These are phyloP conservation scores for Astrocystis sublimbata DNA, from an alignment of 495 filamentous ascomycete genomes.

Conservation along the genomic window DNA sequence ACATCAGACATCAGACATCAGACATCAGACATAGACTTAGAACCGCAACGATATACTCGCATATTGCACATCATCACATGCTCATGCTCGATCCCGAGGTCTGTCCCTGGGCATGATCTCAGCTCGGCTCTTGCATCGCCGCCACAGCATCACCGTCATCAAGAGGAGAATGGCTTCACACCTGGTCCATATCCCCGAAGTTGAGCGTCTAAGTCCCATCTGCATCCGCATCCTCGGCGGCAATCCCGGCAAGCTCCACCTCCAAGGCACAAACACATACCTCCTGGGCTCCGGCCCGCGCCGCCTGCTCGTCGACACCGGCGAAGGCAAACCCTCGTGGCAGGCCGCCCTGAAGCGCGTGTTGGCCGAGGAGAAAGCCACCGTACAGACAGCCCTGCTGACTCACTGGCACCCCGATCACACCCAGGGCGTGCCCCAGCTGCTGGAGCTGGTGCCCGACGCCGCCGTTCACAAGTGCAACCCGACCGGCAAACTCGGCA, in stretches of 20 bases:
- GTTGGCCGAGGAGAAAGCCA: slow-evolving; percentile 64
- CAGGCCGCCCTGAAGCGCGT: slow-evolving; percentile 57
- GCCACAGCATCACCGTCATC: not conserved
- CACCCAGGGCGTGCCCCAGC: slow-evolving; percentile 67
- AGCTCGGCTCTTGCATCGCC: not conserved
- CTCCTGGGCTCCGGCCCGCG: slow-evolving; percentile 68
- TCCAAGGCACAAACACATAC: slow-evolving; percentile 81
- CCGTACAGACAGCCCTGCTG: slow-evolving; percentile 64
- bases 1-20: too few species aligned
- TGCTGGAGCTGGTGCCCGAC: slow-evolving; percentile 61
- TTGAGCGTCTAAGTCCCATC: slow-evolving; percentile 63
- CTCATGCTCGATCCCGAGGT: too few species aligned
- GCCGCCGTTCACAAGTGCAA: slow-evolving; percentile 56
- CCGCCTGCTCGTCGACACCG: slow-evolving; percentile 79
- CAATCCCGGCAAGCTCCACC: slow-evolving; percentile 72
- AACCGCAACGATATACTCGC: too few species aligned
- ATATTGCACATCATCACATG: too few species aligned
- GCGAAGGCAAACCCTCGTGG: slow-evolving; percentile 67
- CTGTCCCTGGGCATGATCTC: slow-evolving; percentile 7
- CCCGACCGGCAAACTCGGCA: slow-evolving; percentile 49
- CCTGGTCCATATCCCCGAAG: slow-evolving; percentile 57
- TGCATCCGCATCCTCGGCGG: slow-evolving; percentile 77
- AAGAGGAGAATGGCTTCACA: slow-evolving; percentile 35
- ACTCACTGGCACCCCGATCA: slow-evolving; percentile 96
- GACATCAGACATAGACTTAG: too few species aligned